phyloP scores from a whole-genome alignment of 2,329 filamentous ascomycete genomes.

The Fusarium buharicum region DNA sequence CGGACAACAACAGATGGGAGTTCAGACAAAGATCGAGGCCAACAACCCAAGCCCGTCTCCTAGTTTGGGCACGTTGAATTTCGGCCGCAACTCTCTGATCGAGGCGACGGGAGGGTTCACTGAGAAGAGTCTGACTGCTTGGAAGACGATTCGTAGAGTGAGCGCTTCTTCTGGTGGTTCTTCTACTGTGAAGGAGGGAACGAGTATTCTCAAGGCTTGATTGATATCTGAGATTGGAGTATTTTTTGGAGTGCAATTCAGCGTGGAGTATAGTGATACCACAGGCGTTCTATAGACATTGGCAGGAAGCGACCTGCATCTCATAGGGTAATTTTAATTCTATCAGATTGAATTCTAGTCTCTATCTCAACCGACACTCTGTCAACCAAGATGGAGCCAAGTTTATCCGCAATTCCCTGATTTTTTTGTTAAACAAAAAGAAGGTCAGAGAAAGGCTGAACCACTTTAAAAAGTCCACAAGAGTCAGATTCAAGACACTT shows the following conservation, averaged over 20 bases:
- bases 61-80: slow-evolving; percentile 42
- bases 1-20: slow-evolving; percentile 37
- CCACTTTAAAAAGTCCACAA: slow-evolving; percentile 35
- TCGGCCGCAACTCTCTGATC: slow-evolving; percentile 42
- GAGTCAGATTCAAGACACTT: slow-evolving; percentile 9
- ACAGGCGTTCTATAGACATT: slow-evolving; percentile 33
- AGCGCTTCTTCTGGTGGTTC: slow-evolving; percentile 40
- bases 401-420: slow-evolving; percentile 10
- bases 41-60: slow-evolving; percentile 40
- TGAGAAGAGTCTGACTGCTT: slow-evolving; percentile 34
- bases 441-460: slow-evolving; percentile 25
- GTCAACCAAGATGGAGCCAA: not conserved
- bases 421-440: slow-evolving; percentile 5
- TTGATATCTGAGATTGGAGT: not conserved
- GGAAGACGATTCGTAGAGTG: slow-evolving; percentile 44
- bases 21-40: slow-evolving; percentile 45
- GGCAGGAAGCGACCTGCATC: slow-evolving; percentile 40
- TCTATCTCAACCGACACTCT: not conserved
- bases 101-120: slow-evolving; percentile 34
- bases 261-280: slow-evolving; percentile 28
- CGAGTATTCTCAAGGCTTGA: slow-evolving; percentile 13
- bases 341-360: not conserved
- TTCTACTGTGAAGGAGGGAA: slow-evolving; percentile 19
- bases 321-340: slow-evolving; percentile 38
- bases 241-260: slow-evolving; percentile 17